Percentiles rank a stretch among this genome's conserved stretches.
Evolutionary conservation across 352 stramenopile genomes (phyloP).

Genomic region (Phytophthora sansomeana): DNA sequence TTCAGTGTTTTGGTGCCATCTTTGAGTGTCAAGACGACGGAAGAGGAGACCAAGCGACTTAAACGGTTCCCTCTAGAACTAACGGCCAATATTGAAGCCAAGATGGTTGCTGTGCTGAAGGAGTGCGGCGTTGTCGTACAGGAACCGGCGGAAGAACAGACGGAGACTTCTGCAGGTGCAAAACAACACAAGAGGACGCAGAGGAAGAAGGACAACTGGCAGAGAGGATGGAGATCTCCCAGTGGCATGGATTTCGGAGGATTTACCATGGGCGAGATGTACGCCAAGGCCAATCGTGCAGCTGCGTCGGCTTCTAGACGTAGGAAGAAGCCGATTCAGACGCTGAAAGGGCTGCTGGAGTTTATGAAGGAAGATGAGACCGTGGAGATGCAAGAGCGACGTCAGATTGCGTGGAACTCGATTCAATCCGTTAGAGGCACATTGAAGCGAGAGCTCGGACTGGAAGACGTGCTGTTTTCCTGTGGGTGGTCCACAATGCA

Average conservation of each 20-base stretch:
- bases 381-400: slow-evolving; percentile 45
- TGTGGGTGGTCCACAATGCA: slow-evolving; percentile 70
- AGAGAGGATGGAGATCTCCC: slow-evolving; percentile 14
- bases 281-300: slow-evolving; percentile 36
- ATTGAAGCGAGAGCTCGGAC: slow-evolving; percentile 58
- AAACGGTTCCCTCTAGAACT: slow-evolving; percentile 65
- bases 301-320: slow-evolving; percentile 26
- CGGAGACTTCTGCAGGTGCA: background rate
- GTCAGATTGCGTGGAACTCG: slow-evolving; percentile 54
- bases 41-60: slow-evolving; percentile 23
- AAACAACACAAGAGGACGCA: slow-evolving; percentile 19
- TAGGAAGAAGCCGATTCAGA: slow-evolving; percentile 47
- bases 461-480: slow-evolving; percentile 54
- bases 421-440: slow-evolving; percentile 62
- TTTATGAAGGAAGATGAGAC: slow-evolving; percentile 54
- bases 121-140: slow-evolving; percentile 57
- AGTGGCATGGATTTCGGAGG: slow-evolving; percentile 66
- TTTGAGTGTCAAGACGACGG: background rate
- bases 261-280: slow-evolving; percentile 56
- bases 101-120: slow-evolving; percentile 56
- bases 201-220: slow-evolving; percentile 16
- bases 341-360: slow-evolving; percentile 46
- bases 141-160: slow-evolving; percentile 11
- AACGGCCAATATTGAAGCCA: slow-evolving; percentile 49
- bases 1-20: slow-evolving; percentile 45